Base-by-base conservation (phyloP, 805 yeast genomes). In the Candida oleophila region DNA sequence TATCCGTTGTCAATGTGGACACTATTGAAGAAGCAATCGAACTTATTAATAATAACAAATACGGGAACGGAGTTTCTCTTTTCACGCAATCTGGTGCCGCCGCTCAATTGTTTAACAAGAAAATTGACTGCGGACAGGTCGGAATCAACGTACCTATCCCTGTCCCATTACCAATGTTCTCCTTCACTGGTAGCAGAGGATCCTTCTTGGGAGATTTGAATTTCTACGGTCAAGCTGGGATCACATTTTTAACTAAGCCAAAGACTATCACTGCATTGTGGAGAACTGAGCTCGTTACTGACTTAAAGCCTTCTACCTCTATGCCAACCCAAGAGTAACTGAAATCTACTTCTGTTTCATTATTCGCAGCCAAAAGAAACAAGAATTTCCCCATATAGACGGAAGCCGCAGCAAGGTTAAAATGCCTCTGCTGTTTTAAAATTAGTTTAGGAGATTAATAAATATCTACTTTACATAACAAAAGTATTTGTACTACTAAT, bases 121-220 rank as follows among this genome's bases (percentile, higher is more conserved):
- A 80, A 53, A 79, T 84, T 51, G 86, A 83, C 49, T 81, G 84
- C 46, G 91, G 91, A 28, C 90, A 85, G 66, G 87, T 85, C 43
- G 91, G 91, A 46, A 74, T 85, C 55, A 85, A 85, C 57, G 89
- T 85, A 33, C 90, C 91, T 14, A 85, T 85, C 50, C 91, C 91
- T 3, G 91, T 85, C 16, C 91, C 91, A 42, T 70, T 85, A 62
- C 90, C 91, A 49, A 82, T 85, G 87, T 85, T 85, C 66, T 82
- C 88, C 3, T 85, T 85, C 71, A 85, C 91, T 11, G 91, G 91
- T 22, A 80, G 80, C 64, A 83, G 83, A 68, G 86, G 81, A 34
- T 82, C 88, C 4, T 84, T 85, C 78, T 73, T 84, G 54, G 91
- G 91, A 32, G 90, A 85, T 61, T 76, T 85, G 74, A 85, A 85